Base-by-base conservation (phyloP, 192 early-diverging fungal species). In the Chytriomyces sp. region DNA sequence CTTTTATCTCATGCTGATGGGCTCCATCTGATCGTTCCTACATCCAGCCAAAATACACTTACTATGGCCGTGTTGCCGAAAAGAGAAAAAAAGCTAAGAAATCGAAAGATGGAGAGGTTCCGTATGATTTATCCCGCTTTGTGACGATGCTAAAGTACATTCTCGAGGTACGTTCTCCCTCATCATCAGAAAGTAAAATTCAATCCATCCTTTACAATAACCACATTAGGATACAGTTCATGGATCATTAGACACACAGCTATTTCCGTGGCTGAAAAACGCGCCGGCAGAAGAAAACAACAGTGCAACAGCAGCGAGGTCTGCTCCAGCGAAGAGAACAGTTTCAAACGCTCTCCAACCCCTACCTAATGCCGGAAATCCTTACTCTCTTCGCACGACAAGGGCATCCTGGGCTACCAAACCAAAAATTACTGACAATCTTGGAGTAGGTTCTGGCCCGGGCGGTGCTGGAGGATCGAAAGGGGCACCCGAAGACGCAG, bases 121-220 rank as follows among this genome's bases (percentile, higher is more conserved):
- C 87, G 17, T 94, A 85, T 59, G 93, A 93, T 52, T 72, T 94
- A 54, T 89, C 86, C 33, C 84, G 94, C 66, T 95, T 91, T 77
- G 82, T 90, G 8, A 91, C 94, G 1, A 84, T 89, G 41, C 60
- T 92, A 2, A 94, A 93, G 71, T 80, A 82, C 57, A 77, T 93
- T 36, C 64, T 89, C 31, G 88, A 92, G 78, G 90, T 77, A 76
- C 22, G 52, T 8, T 32, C 14, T 25, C 14, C 31, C 56, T n/a
- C 44, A 49, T 49, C n/a, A n/a, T n/a, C n/a, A n/a, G n/a, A n/a
- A n/a, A n/a, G n/a, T 10, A 82, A 74, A 81, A 69, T 6, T 65
- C 83, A 12, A 89, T 78, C 10, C 14, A 49, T 49, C 22, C 44
- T 49, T 49, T 14, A 22, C 44, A n/a, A 1, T 0, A n/a, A 54